Percentiles rank a stretch among this genome's conserved stretches.
Conservation (phyloP, 352 stramenopile species). For the Phytophthora sp. region DNA sequence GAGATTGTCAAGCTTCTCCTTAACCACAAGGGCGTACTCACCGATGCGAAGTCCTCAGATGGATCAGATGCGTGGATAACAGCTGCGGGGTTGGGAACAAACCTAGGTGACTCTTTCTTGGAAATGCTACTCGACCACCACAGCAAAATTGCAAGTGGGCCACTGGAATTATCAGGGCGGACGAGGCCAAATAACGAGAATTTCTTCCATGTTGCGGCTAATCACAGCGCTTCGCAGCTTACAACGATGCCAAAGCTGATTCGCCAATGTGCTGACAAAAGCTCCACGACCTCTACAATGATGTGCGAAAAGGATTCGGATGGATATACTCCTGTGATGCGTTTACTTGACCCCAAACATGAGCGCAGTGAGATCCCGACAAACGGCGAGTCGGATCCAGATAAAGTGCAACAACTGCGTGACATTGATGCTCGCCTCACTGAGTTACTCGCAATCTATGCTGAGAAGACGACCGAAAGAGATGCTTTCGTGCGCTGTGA, state of each 20-base stretch:
- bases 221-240: slow-evolving; percentile 28
- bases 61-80: slow-evolving; percentile 70
- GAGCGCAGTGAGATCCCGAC: slow-evolving; percentile 35
- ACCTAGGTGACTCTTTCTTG: slow-evolving; percentile 50
- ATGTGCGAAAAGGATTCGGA: slow-evolving; percentile 55
- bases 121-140: slow-evolving; percentile 57
- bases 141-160: slow-evolving; percentile 32
- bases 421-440: slow-evolving; percentile 49
- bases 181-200: slow-evolving; percentile 39
- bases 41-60: slow-evolving; percentile 40
- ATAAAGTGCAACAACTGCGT: slow-evolving; percentile 44
- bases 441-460: slow-evolving; percentile 56
- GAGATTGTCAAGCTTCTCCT: slow-evolving; percentile 63
- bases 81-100: slow-evolving; percentile 37
- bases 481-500: slow-evolving; percentile 49
- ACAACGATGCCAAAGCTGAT: slow-evolving; percentile 41
- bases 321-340: slow-evolving; percentile 60
- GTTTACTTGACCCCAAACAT: slow-evolving; percentile 42
- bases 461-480: slow-evolving; percentile 38
- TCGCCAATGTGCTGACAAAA: slow-evolving; percentile 39
- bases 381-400: slow-evolving; percentile 29
- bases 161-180: slow-evolving; percentile 36
- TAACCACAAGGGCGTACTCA: slow-evolving; percentile 41
- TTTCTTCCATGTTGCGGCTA: slow-evolving; percentile 67
- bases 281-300: slow-evolving; percentile 33